These are phyloP conservation scores for Lipomyces anomalus DNA, from an alignment of 805 yeast genomes.

Conservation along the genomic window DNA sequence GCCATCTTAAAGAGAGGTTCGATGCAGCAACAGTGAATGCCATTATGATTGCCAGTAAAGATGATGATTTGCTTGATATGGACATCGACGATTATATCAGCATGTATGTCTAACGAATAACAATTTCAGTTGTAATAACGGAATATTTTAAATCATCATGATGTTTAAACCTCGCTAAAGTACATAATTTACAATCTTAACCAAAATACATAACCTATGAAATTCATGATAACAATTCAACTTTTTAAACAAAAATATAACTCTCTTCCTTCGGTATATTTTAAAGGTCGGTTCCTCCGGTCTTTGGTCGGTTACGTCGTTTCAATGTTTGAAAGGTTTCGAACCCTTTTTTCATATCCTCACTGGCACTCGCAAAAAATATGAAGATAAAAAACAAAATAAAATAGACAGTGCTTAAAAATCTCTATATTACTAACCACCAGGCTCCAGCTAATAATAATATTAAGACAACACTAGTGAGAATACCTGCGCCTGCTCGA, in stretches of 20 bases:
- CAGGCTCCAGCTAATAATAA: constrained; percentile 17
- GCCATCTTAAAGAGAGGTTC: constrained; percentile 46
- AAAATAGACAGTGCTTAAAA: background rate
- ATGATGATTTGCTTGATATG: constrained; percentile 36
- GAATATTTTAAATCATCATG: background rate
- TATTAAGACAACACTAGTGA: background rate
- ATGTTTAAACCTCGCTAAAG: background rate
- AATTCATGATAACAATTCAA: background rate
- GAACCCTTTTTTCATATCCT: background rate
- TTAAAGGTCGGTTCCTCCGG: background rate
- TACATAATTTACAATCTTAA: background rate
- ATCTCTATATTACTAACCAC: constrained; percentile 17
- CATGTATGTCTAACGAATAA: constrained; percentile 34
- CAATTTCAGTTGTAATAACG: too few relatives aligned
- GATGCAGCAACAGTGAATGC: constrained; percentile 36
- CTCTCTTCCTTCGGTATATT: background rate
- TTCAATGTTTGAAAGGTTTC: background rate
- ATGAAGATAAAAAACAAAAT: background rate
- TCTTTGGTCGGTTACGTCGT: background rate
- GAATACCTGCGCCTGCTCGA: constrained; percentile 22
- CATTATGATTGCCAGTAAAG: constrained; percentile 37
- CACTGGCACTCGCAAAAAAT: background rate
- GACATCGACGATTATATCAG: constrained; percentile 48
- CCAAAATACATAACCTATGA: background rate
- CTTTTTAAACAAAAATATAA: background rate